Percentiles rank a stretch among this genome's conserved stretches.
Conservation (phyloP, 495 filamentous ascomycete genomes). For the Tetracladium setigerum region DNA sequence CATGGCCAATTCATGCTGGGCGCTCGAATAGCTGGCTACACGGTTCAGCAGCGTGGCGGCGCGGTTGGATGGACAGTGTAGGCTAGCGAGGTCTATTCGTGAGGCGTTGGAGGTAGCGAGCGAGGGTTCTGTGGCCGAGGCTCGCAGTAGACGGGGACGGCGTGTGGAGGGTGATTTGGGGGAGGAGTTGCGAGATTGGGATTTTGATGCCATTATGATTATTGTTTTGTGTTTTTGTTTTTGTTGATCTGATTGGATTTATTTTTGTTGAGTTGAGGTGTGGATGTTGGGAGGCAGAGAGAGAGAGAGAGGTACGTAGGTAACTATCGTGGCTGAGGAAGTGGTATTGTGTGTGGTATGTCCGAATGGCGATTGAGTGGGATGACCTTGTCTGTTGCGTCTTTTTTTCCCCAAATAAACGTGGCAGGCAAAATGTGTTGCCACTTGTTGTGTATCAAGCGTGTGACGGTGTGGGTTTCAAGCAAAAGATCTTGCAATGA, state of each 20-base stretch:
- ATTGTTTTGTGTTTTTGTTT: neutral
- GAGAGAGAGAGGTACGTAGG: neutral
- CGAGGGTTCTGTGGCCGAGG: slow-evolving; percentile 43
- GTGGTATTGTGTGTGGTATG: too few relatives aligned
- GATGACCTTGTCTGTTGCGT: too few relatives aligned
- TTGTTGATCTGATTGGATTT: neutral
- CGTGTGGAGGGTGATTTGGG: slow-evolving; percentile 5
- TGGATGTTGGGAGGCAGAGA: neutral
- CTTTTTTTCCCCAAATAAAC: too few relatives aligned
- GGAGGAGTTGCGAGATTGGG: slow-evolving; percentile 4
- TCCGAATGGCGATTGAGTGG: too few relatives aligned
- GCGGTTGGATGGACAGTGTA: slow-evolving; percentile 31
- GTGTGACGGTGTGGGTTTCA: too few relatives aligned
- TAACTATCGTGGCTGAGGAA: too few relatives aligned
- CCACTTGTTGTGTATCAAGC: too few relatives aligned
- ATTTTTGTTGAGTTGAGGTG: neutral
- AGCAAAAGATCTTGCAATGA: too few relatives aligned
- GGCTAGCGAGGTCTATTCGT: slow-evolving; percentile 36
- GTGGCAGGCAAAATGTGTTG: too few relatives aligned
- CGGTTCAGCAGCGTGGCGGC: slow-evolving; percentile 44
- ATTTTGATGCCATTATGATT: slow-evolving; percentile 9
- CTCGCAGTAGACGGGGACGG: slow-evolving; percentile 41
- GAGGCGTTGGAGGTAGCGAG: slow-evolving; percentile 47
- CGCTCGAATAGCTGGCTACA: slow-evolving; percentile 37
- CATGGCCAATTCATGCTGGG: slow-evolving; percentile 4